Evolutionary conservation across 768 basidiomycete species (phyloP).

Genomic region (Pisolithus albus): DNA sequence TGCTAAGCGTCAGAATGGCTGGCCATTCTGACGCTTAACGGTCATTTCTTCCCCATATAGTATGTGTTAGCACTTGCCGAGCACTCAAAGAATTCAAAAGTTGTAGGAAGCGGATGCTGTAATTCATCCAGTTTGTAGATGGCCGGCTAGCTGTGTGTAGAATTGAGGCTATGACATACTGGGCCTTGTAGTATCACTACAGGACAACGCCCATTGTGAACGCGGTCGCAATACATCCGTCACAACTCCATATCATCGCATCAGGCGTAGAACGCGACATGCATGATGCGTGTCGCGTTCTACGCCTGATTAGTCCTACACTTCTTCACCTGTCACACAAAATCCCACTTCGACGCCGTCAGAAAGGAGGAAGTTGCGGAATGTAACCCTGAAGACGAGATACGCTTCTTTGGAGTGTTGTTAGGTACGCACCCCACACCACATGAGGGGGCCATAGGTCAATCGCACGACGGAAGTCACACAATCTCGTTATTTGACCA

Average conservation of each 20-base stretch:
- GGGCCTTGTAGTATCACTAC: conserved; percentile 1
- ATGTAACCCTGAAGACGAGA: conserved; percentile 28
- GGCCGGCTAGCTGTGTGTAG: too few species aligned
- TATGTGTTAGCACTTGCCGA: too few species aligned
- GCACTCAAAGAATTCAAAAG: too few species aligned
- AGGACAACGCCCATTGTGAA: conserved; percentile 78
- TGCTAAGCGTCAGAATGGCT: too few species aligned
- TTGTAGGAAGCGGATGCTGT: too few species aligned
- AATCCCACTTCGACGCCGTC: conserved; percentile 41
- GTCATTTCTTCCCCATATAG: too few species aligned
- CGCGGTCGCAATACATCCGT: conserved; percentile 64
- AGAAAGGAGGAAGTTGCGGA: conserved; percentile 41
- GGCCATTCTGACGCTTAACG: too few species aligned
- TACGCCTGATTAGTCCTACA: conserved; percentile 71
- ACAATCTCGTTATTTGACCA: conserved; percentile 68
- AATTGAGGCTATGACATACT: not conserved
- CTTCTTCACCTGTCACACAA: conserved; percentile 43
- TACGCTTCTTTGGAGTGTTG: conserved; percentile 33
- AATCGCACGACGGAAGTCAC: conserved; percentile 35
- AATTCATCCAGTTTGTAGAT: too few species aligned
- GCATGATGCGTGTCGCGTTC: too few species aligned
- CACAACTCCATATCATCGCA: conserved; percentile 57
- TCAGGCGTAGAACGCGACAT: conserved; percentile 69
- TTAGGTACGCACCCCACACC: conserved; percentile 21
- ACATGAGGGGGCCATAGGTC: conserved; percentile 23